Evolutionary conservation across 805 yeast species (phyloP).

Genomic region (Grigorovia humatica): DNA sequence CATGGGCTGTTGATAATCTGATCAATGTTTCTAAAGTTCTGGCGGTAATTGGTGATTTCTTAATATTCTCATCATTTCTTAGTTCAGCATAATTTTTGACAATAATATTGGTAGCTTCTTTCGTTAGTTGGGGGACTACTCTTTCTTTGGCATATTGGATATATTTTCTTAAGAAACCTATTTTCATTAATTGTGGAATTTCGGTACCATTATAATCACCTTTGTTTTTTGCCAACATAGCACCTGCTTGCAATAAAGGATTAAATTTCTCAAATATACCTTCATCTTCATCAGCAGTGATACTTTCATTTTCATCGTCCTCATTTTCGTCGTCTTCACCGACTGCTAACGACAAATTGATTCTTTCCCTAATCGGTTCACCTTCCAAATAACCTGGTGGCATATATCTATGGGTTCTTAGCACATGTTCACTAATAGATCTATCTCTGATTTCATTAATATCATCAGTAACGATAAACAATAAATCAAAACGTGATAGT

Average conservation of each 20-base stretch:
- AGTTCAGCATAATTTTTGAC: conserved; percentile 70
- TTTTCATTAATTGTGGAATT: conserved; percentile 47
- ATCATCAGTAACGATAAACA: conserved; percentile 94
- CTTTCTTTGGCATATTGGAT: conserved; percentile 89
- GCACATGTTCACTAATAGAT: conserved; percentile 83
- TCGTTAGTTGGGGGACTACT: conserved; percentile 67
- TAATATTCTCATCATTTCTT: conserved; percentile 71
- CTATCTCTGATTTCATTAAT: conserved; percentile 78
- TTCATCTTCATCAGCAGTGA: conserved; percentile 39
- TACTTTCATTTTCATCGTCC: conserved; percentile 13
- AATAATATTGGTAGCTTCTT: conserved; percentile 69
- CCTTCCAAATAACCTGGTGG: conserved; percentile 89
- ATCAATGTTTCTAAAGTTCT: conserved; percentile 93
- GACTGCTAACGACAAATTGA: conserved; percentile 63
- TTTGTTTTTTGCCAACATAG: conserved; percentile 33
- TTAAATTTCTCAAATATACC: conserved; percentile 74
- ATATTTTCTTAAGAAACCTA: conserved; percentile 83
- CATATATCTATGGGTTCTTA: conserved; percentile 82
- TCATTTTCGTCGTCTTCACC: conserved; percentile 49
- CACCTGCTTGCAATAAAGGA: conserved; percentile 75
- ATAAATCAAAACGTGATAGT: conserved; percentile 89
- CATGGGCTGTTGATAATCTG: conserved; percentile 93
- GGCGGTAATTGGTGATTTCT: conserved; percentile 94
- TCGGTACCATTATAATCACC: conserved; percentile 28
- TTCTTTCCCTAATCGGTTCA: conserved; percentile 78